Percentiles rank a stretch among this genome's conserved stretches.
Evolutionary conservation across 2,329 filamentous ascomycete species (phyloP).

Genomic region (Botrytis fragariae): DNA sequence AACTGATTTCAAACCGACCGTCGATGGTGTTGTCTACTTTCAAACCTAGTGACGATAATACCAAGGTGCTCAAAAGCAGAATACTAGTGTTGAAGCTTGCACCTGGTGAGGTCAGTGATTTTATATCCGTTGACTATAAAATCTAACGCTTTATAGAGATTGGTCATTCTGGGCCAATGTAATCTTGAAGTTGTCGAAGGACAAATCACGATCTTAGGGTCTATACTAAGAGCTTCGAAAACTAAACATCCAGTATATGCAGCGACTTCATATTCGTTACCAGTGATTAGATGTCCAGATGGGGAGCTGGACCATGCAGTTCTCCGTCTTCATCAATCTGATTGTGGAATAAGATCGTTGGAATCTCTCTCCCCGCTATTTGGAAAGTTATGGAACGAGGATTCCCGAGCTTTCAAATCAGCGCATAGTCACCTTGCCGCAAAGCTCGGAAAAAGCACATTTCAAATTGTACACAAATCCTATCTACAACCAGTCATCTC

Average conservation of each 20-base stretch:
- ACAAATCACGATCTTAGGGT: conserved; percentile 62
- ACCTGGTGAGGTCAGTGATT: conserved; percentile 48
- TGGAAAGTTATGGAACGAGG: conserved; percentile 61
- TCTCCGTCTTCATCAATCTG: conserved; percentile 52
- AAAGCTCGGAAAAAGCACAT: conserved; percentile 41
- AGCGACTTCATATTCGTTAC: conserved; percentile 67
- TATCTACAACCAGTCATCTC: conserved; percentile 55
- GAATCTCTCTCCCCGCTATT: conserved; percentile 65
- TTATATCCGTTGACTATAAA: not conserved
- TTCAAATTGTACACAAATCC: conserved; percentile 52
- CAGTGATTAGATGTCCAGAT: conserved; percentile 55
- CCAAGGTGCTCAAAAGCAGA: conserved; percentile 42
- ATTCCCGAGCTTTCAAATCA: conserved; percentile 30
- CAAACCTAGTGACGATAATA: conserved; percentile 46
- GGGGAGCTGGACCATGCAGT: conserved; percentile 51
- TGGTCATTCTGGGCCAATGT: conserved; percentile 66
- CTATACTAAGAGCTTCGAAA: conserved; percentile 53
- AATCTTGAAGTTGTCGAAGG: conserved; percentile 61
- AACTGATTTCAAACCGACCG: conserved; percentile 26
- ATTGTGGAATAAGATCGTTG: conserved; percentile 51
- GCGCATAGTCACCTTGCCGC: conserved; percentile 21
- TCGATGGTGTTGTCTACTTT: conserved; percentile 48
- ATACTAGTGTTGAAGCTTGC: conserved; percentile 45
- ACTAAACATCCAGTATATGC: conserved; percentile 58
- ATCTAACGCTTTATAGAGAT: conserved; percentile 46